Evolutionary conservation across 345 rosid species (phyloP), one percentile per base, ranked within the genome.

Genomic region (Lumnitzera littorea): DNA sequence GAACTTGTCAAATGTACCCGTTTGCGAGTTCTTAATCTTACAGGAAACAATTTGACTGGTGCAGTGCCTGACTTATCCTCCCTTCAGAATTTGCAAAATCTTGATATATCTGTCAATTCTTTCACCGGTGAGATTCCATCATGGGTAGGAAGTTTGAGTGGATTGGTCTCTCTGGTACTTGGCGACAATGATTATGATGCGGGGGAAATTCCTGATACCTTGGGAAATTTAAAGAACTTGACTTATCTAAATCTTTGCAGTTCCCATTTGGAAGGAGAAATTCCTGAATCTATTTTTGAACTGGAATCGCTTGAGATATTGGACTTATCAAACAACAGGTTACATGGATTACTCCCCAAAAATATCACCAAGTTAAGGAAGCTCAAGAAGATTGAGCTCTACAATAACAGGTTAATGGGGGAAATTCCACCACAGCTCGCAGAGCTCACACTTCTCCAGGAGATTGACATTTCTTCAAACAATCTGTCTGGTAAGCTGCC

Each of bases 181-280:
- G 94, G 80, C 0, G 43, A 2, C 57, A 92, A 89, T 48, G 24
- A 63, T 53, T 92, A 51, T 53, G 68, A 74, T 24, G 84, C 76
- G 51, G 77, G 80, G 25, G 76, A 62, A 57, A 75, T 92, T 69
- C 96, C 96, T 0, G 75, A 67, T 20, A 74, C 53, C 48, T 70
- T 87, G 20, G 88, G 96, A 27, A 70, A 81, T 51, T 78, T 92
- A 63, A 87, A 82, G 77, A 85, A 82, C 61, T 64, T 92, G 73
- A 81, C 83, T 11, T 78, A 63, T 73, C 66, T 92, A 4, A 78
- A 62, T 76, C 63, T 89, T 24, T 78, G 83, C 3, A 17, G 13
- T 0, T 69, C 76, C 49, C 72, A 74, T 52, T 73, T 80, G 25
- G 76, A 5, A 17, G 96, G 91, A 20, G 64, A 71, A 66, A 84